These are phyloP conservation scores for Vitis hybrid DNA, from an alignment of 177 flowering plant species.

Conservation along the genomic window DNA sequence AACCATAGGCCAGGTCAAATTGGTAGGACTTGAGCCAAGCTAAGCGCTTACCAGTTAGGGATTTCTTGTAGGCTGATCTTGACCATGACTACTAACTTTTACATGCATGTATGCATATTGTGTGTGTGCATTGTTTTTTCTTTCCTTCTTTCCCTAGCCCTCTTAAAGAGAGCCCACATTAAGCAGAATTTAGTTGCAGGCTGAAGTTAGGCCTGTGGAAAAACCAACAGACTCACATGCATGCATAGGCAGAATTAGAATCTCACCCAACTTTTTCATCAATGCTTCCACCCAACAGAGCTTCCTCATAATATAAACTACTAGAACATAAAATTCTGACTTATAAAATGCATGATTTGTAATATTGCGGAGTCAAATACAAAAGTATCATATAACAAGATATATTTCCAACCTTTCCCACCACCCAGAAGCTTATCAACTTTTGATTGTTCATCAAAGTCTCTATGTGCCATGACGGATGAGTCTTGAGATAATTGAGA, in stretches of 20 bases:
- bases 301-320: too few relatives aligned
- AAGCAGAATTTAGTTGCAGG: too few relatives aligned
- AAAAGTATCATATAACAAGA: background rate
- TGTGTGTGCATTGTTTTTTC: background rate
- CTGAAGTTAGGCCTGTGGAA: background rate
- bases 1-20: background rate
- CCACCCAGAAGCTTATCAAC: conserved; percentile 65
- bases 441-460: conserved; percentile 44
- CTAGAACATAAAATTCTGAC: too few relatives aligned
- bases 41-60: background rate
- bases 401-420: conserved; percentile 50
- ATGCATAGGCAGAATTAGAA: too few relatives aligned
- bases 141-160: too few relatives aligned
- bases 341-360: background rate
- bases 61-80: background rate
- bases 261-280: too few relatives aligned
- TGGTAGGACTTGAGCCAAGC: background rate
- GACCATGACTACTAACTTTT: background rate
- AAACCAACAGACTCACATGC: background rate
- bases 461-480: conserved; percentile 19
- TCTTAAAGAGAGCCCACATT: too few relatives aligned
- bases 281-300: too few relatives aligned
- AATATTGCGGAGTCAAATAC: background rate
- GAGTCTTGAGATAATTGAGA: conserved; percentile 43
- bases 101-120: too few relatives aligned